These are phyloP conservation scores for Rhodotorula mucilaginosa DNA, from an alignment of 1,284 basidiomycete species.

Conservation along the genomic window DNA sequence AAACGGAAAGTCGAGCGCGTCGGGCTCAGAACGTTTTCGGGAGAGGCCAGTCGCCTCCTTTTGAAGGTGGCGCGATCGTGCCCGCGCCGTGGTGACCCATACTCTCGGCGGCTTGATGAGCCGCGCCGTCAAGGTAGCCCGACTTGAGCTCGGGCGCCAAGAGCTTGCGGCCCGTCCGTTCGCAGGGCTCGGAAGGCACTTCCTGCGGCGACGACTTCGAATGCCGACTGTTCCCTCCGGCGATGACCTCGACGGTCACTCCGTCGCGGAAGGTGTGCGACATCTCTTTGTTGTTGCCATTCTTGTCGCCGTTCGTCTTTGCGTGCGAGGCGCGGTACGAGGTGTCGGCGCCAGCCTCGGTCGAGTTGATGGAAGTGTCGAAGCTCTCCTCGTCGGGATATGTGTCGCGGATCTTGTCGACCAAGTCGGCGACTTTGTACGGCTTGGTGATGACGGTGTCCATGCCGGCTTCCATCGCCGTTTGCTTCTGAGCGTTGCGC, in stretches of 20 bases:
- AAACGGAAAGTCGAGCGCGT: too few species aligned
- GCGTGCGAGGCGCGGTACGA: neutral
- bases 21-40: neutral
- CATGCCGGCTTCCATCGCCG: conserved; percentile 27
- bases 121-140: neutral
- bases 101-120: neutral
- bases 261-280: neutral
- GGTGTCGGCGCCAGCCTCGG: neutral
- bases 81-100: conserved; percentile 21
- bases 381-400: neutral
- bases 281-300: neutral
- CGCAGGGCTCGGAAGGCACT: neutral
- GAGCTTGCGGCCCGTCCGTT: too few species aligned
- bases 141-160: neutral
- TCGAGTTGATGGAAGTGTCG: neutral
- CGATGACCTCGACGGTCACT: conserved; percentile 10
- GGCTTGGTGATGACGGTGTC: conserved; percentile 33
- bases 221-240: neutral
- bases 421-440: conserved; percentile 27
- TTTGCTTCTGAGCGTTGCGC: conserved; percentile 18
- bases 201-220: neutral
- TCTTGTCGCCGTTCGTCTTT: too few species aligned
- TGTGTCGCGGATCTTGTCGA: conserved; percentile 19
- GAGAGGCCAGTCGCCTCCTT: neutral
- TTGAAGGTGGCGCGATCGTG: neutral